Evolutionary conservation across 2,329 filamentous ascomycete genomes (phyloP), one percentile per base, ranked within the genome.

Genomic region (Xylaria sp.): DNA sequence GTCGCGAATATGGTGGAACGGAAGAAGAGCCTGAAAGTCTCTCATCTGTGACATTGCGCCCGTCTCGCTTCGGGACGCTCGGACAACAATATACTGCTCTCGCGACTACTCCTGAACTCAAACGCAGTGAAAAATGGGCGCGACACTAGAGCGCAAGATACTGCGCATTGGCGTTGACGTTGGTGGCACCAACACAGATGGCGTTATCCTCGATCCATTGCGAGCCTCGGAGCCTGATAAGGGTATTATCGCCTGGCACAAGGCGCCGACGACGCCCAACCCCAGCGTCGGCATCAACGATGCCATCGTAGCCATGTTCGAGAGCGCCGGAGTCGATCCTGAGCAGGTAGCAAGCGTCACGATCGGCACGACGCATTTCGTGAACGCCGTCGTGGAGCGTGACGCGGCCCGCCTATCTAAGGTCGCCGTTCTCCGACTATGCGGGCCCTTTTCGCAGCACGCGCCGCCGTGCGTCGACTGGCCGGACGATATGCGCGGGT

Each of bases 281-380:
- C 82, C 83, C 1, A 83, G 82, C 67, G 70, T 77, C 13, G 83
- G 83, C 33, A 85, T 86, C 70, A 79, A 78, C 56, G 76, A 80
- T 54, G 81, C 80, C 44, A 82, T 86, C 62, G 77, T 74, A 5
- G 74, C 76, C 27, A 82, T 86, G 78, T 79, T 86, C 66, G 45
- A 63, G 62, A 63, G 59, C 17, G 69, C 72, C 13, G 54, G 59
- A 17, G 66, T 76, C 60, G 65, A 56, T 15, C 78, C 80, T 0
- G 71, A 74, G 0, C 73, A 80, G 5, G 78, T 87, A 20, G 80
- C 82, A 15, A 83, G 81, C 66, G 81, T 86, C 15, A 84, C 83
- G 2, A 85, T 87, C 67, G 85, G 85, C 59, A 86, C 83, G 0
- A 88, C 86, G 0, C 85, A 88, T 66, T 88, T 88, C 70, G 81